phyloP scores from a whole-genome alignment of 148 eudicot genomes.

The Vaccinium myrtillus region DNA sequence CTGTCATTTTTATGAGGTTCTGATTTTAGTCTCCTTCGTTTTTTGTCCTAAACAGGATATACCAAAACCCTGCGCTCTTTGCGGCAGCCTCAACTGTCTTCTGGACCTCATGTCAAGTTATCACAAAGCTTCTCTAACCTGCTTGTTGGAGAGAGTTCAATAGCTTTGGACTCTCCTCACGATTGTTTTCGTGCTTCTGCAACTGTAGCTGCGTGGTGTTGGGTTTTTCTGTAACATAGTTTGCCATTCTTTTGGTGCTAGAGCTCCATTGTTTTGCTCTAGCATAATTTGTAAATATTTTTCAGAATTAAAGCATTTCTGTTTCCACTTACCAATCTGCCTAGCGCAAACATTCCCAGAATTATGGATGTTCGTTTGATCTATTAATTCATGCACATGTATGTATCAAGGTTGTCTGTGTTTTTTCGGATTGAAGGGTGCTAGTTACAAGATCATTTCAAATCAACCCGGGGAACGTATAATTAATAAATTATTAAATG shows the following conservation, averaged over 20 bases:
- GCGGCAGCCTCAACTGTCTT: slow-evolving; percentile 87
- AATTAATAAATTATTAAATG: no score
- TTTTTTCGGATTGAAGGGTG: no score
- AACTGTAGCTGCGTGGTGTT: neutral
- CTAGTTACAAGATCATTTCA: no score
- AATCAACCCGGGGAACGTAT: no score
- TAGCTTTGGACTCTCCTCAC: slow-evolving; percentile 18
- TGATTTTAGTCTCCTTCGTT: neutral
- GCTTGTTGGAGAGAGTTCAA: slow-evolving; percentile 1
- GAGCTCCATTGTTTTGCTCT: slow-evolving; percentile 29
- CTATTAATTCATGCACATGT: neutral
- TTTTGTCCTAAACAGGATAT: slow-evolving; percentile 50
- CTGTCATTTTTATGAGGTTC: neutral
- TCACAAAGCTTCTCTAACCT: slow-evolving; percentile 76
- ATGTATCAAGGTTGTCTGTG: no score
- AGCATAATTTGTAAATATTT: slow-evolving; percentile 45
- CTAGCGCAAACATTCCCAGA: neutral
- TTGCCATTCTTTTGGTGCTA: slow-evolving; percentile 39
- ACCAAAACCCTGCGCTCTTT: slow-evolving; percentile 92
- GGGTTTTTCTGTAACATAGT: slow-evolving; percentile 17
- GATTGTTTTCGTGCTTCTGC: slow-evolving; percentile 8
- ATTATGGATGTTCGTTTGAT: neutral
- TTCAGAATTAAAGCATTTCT: slow-evolving; percentile 21
- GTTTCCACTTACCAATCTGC: slow-evolving; percentile 4
- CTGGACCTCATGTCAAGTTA: slow-evolving; percentile 88